These are phyloP conservation scores for Babesia ovata DNA, from an alignment of 169 alveolate genomes.

Conservation along the genomic window DNA sequence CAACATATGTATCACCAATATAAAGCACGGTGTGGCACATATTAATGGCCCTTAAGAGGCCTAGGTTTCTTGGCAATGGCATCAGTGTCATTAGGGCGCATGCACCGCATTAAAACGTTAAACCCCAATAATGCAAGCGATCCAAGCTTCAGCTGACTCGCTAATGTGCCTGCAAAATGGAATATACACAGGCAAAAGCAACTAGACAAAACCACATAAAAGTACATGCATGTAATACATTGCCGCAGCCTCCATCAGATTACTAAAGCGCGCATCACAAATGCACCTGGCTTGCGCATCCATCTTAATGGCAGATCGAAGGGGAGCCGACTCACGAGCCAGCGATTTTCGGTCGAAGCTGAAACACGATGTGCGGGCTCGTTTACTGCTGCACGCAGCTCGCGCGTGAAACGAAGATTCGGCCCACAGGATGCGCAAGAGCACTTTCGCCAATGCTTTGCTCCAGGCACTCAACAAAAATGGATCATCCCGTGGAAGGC, in stretches of 20 bases:
- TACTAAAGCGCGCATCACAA: slow-evolving; percentile 15
- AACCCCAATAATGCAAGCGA: too few species aligned
- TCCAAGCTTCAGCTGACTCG: too few species aligned
- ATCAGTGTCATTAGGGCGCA: too few species aligned
- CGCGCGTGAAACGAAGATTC: slow-evolving; percentile 21
- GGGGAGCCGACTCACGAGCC: slow-evolving; percentile 23
- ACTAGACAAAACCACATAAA: neutral
- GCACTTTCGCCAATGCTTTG: slow-evolving; percentile 35
- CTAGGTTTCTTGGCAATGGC: too few species aligned
- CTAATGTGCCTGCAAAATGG: too few species aligned
- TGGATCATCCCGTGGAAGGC: slow-evolving; percentile 9
- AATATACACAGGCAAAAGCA: too few species aligned
- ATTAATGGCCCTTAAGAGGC: too few species aligned
- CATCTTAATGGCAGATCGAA: slow-evolving; percentile 15
- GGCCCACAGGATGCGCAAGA: slow-evolving; percentile 9
- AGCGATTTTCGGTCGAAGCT: slow-evolving; percentile 16
- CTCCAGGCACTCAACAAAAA: slow-evolving; percentile 1
- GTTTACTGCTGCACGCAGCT: slow-evolving; percentile 17
- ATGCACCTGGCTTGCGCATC: slow-evolving; percentile 23
- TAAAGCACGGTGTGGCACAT: too few species aligned
- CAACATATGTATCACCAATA: too few species aligned
- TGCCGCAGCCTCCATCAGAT: slow-evolving; percentile 17
- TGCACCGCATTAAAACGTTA: too few species aligned
- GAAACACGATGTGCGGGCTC: slow-evolving; percentile 2
- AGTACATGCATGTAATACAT: neutral